These are phyloP conservation scores for Paraglomus brasilianum DNA, from an alignment of 192 early-diverging fungal genomes.

Conservation along the genomic window DNA sequence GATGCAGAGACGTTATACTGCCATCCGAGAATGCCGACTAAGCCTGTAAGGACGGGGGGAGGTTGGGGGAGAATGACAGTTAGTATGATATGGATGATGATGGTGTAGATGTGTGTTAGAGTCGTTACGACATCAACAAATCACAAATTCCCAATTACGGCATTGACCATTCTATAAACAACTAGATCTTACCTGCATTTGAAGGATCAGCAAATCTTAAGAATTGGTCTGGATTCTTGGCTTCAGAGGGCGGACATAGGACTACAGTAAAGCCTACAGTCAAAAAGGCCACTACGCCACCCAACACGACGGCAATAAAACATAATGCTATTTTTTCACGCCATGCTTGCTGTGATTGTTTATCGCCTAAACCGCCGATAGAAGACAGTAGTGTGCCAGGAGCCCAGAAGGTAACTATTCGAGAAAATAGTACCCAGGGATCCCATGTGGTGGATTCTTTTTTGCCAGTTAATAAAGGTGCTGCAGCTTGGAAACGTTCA, in stretches of 20 bases:
- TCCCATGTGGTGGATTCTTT: conserved; percentile 39
- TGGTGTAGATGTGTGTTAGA: neutral
- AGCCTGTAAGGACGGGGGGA: neutral
- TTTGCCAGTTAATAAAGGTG: conserved; percentile 63
- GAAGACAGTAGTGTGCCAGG: conserved; percentile 52
- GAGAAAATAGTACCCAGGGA: conserved; percentile 61
- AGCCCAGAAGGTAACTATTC: conserved; percentile 62
- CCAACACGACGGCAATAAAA: conserved; percentile 69
- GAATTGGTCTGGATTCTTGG: conserved; percentile 35
- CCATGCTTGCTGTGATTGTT: conserved; percentile 66
- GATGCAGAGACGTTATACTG: no score
- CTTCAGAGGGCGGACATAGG: conserved; percentile 36
- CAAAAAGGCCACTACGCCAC: conserved; percentile 67
- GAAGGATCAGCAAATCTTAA: conserved; percentile 35
- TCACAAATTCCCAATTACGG: neutral
- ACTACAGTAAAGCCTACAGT: conserved; percentile 58
- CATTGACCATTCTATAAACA: neutral
- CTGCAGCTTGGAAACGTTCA: conserved; percentile 65
- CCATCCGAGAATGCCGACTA: conserved; percentile 21
- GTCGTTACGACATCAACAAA: neutral
- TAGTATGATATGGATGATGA: neutral
- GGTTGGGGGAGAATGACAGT: no score
- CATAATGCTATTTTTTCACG: conserved; percentile 68
- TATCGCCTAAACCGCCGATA: conserved; percentile 52
- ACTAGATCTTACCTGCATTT: conserved; percentile 30